Evolutionary conservation across 2,329 filamentous ascomycete species (phyloP).

Genomic region (Cryphonectria naterciae): DNA sequence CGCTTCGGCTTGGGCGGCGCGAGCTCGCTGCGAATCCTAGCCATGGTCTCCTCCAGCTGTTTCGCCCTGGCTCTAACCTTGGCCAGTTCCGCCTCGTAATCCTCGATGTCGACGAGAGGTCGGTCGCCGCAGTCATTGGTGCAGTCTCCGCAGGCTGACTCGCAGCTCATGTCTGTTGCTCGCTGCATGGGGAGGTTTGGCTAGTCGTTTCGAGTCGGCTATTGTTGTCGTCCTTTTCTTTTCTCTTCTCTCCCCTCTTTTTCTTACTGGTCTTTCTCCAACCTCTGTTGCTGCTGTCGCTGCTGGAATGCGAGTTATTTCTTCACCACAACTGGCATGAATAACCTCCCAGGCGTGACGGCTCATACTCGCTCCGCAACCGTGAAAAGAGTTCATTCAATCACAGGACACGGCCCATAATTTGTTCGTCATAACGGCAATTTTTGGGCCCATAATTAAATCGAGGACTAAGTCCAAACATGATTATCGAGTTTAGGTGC

Average conservation of each 20-base stretch:
- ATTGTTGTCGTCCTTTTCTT: neutral
- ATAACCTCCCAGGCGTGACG: neutral
- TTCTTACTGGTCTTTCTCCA: neutral
- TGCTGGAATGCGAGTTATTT: neutral
- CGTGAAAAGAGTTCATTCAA: neutral
- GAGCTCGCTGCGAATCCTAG: slow-evolving; percentile 14
- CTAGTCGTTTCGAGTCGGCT: neutral
- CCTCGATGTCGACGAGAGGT: slow-evolving; percentile 33
- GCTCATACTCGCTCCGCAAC: neutral
- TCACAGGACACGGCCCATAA: neutral
- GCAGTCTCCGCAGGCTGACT: slow-evolving; percentile 22
- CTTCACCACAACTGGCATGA: neutral
- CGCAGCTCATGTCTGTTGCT: slow-evolving; percentile 22
- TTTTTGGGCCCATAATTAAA: slow-evolving; percentile 2
- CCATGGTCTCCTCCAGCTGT: slow-evolving; percentile 33
- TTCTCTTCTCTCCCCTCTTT: neutral
- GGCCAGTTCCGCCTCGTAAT: slow-evolving; percentile 34
- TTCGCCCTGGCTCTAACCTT: slow-evolving; percentile 31
- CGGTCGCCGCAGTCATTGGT: slow-evolving; percentile 20
- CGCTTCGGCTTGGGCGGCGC: slow-evolving; percentile 5
- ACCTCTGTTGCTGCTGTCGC: neutral
- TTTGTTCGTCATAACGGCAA: neutral
- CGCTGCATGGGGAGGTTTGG: neutral
- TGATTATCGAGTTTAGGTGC: neutral
- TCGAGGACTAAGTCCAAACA: neutral